Evolutionary conservation across 2,329 filamentous ascomycete genomes (phyloP), one percentile per base, ranked within the genome.

Genomic region (Sclerotinia borealis): DNA sequence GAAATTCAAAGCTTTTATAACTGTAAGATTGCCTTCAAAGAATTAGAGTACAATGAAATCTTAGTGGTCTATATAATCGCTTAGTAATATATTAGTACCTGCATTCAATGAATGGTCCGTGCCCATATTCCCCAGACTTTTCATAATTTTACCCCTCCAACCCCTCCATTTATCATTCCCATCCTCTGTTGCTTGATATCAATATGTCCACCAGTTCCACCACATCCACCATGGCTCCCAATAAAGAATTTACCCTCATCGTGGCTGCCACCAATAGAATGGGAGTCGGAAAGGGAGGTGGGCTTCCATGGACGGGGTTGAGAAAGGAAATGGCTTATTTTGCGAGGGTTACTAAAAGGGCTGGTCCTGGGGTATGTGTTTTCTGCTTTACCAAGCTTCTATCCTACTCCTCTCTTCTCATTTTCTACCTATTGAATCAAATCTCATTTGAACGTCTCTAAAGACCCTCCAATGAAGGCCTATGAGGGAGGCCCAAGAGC

Each of bases 271-370:
- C 93, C n/a, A 87, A 88, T 59, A 80, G 79, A 45, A 91, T 97
- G 80, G 95, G 95, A 74, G 98, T 99, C 72, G 95, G 95, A 64
- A 82, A 85, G 52, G 81, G 83, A 65, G 92, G 92, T 65, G 83
- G 81, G 4, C 85, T 99, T 61, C 95, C 95, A 4, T 99, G 95
- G 95, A 91, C 89, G 0, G 89, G 89, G 49, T 83, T 98, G 39
- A 91, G 87, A 76, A 87, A 89, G 67, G 95, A 99, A 77, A 96
- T 99, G 92, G 86, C 87, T 45, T 98, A 96, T 76, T 99, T 99
- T 76, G 90, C 92, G 22, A 88, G 93, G 64, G 89, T 96, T 47
- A 98, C 93, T 3, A 92, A 90, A 71, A 67, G 64, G 22, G 64
- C 65, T 88, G 19, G 74, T 85, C 29, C 68, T 75, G 43, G 73